Evolutionary conservation across 331 rosid genomes (phyloP).

Genomic region (Dryas integrifolia): DNA sequence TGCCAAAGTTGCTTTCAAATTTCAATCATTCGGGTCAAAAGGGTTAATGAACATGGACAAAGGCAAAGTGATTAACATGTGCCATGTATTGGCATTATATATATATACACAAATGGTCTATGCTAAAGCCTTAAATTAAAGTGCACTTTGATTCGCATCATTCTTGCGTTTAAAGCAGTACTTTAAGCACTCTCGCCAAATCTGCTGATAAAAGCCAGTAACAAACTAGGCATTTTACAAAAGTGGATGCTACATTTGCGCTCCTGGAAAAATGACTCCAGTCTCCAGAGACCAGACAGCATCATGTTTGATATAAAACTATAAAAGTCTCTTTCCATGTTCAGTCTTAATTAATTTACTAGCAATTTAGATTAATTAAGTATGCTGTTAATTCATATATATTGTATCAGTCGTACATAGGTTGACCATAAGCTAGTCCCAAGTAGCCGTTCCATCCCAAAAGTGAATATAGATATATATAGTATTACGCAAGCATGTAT

Average conservation of each 20-base stretch:
- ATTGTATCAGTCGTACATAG: no score
- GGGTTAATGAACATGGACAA: neutral
- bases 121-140: neutral
- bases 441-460: neutral
- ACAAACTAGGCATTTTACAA: neutral
- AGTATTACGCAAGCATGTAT: no score
- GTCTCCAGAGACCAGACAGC: neutral
- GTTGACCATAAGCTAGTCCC: neutral
- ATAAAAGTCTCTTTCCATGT: neutral
- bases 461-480: neutral
- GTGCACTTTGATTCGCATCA: neutral
- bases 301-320: neutral
- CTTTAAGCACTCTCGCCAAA: neutral
- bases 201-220: neutral
- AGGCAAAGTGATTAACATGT: constrained; percentile 17
- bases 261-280: neutral
- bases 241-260: constrained; percentile 12
- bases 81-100: constrained; percentile 7
- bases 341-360: neutral
- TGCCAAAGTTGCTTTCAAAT: constrained; percentile 1
- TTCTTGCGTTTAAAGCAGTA: neutral
- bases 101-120: neutral
- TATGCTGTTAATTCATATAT: no score
- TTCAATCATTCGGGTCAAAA: constrained; percentile 13
- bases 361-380: no score